Conservation (phyloP, 345 rosid genomes). For the Pugionium dolabratum region DNA sequence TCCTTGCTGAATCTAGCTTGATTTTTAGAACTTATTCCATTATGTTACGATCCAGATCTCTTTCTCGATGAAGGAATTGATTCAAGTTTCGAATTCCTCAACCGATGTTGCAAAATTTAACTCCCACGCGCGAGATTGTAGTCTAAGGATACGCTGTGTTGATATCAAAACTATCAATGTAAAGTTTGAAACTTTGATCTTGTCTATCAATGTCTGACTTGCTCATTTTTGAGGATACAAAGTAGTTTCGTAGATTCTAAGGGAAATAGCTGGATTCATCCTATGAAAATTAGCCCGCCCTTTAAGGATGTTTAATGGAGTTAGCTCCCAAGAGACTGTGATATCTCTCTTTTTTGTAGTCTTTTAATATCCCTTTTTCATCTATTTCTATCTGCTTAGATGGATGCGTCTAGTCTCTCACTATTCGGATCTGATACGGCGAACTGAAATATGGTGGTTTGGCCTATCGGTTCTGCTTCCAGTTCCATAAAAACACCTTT, state of each 20-base stretch:
- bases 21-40: background rate
- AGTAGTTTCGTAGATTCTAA: background rate
- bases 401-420: background rate
- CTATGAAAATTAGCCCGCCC: background rate
- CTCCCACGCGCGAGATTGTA: background rate
- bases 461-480: background rate
- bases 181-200: conserved; percentile 23
- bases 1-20: conserved; percentile 10
- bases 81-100: background rate
- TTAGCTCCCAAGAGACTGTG: background rate
- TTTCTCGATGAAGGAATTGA: background rate
- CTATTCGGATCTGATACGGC: background rate
- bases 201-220: conserved; percentile 10
- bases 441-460: background rate
- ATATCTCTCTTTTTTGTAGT: background rate
- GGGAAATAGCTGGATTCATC: background rate
- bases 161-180: background rate
- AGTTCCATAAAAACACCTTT: background rate
- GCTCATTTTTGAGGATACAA: background rate
- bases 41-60: conserved; percentile 8
- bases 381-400: background rate
- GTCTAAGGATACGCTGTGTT: conserved; percentile 2
- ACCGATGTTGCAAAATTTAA: background rate
- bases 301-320: background rate
- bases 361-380: background rate